phyloP scores from a whole-genome alignment of 352 stramenopile genomes.

The Globisporangium acanthophoron region DNA sequence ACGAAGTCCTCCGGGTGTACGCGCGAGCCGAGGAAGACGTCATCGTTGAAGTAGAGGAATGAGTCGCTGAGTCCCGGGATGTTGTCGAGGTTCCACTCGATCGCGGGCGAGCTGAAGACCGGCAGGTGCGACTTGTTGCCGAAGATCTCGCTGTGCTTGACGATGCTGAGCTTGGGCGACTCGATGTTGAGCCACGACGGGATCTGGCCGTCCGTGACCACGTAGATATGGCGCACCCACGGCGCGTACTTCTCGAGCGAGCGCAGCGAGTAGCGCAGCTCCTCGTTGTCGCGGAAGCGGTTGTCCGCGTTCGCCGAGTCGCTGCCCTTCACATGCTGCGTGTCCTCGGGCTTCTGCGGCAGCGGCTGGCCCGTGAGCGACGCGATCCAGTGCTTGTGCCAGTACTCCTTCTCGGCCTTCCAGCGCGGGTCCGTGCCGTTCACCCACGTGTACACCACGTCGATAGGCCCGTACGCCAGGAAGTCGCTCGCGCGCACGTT shows the following conservation, averaged over 20 bases:
- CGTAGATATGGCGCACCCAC: conserved; percentile 92
- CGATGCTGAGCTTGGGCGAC: conserved; percentile 69
- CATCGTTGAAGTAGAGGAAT: conserved; percentile 97
- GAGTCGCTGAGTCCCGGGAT: conserved; percentile 89
- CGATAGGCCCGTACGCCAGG: conserved; percentile 83
- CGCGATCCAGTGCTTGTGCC: conserved; percentile 86
- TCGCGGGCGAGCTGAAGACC: conserved; percentile 92
- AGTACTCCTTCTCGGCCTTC: conserved; percentile 87
- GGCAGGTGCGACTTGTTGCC: conserved; percentile 83
- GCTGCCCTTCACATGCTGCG: conserved; percentile 43
- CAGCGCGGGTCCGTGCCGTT: conserved; percentile 93
- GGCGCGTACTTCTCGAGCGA: conserved; percentile 94
- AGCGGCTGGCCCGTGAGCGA: conserved; percentile 75
- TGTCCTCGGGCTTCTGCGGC: conserved; percentile 45
- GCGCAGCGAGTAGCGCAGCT: conserved; percentile 90
- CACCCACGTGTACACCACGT: conserved; percentile 96
- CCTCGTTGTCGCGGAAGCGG: conserved; percentile 93
- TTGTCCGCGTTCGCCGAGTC: conserved; percentile 83
- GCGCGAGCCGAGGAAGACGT: conserved; percentile 90
- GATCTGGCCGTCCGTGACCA: conserved; percentile 94
- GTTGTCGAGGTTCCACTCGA: conserved; percentile 92
- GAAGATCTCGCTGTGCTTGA: conserved; percentile 92
- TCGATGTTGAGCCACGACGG: conserved; percentile 91
- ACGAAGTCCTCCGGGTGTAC: conserved; percentile 92
- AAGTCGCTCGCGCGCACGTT: conserved; percentile 43